Percentiles rank a stretch among this genome's conserved stretches.
Evolutionary conservation across 2,329 filamentous ascomycete genomes (phyloP).

Genomic region (Tothia fuscella): DNA sequence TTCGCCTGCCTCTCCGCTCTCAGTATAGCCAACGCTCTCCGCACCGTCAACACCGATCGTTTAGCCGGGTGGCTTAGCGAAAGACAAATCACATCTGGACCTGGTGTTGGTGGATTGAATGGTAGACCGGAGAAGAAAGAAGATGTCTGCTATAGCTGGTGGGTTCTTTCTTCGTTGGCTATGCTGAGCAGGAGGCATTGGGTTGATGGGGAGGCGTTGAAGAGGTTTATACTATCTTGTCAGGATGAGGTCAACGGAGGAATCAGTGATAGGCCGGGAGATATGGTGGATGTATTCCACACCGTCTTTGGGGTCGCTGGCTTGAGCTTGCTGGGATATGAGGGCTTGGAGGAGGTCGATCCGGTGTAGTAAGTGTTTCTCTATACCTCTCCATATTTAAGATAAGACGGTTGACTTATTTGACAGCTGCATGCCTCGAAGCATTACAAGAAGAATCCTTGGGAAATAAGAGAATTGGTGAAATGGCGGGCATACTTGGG

Average conservation of each 20-base stretch:
- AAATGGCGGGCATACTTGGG: too few relatives aligned
- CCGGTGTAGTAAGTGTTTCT: conserved; percentile 68
- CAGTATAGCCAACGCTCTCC: conserved; percentile 68
- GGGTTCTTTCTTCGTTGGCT: conserved; percentile 83
- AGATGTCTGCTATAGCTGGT: conserved; percentile 99
- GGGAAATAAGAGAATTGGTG: background rate
- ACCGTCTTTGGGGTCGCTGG: conserved; percentile 83
- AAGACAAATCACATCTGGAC: conserved; percentile 54
- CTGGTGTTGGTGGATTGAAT: conserved; percentile 67
- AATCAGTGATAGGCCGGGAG: conserved; percentile 77
- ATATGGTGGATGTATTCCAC: conserved; percentile 97
- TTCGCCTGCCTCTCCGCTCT: conserved; percentile 88
- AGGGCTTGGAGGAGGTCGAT: conserved; percentile 65
- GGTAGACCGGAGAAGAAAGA: conserved; percentile 90
- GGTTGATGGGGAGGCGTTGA: conserved; percentile 76
- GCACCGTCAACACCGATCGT: conserved; percentile 54
- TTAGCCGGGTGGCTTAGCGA: conserved; percentile 87
- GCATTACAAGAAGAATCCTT: conserved; percentile 6
- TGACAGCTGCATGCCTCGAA: conserved; percentile 26
- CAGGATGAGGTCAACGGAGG: conserved; percentile 70
- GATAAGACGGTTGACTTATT: background rate
- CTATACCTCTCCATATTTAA: background rate
- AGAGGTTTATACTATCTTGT: conserved; percentile 71
- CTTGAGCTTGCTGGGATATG: conserved; percentile 65
- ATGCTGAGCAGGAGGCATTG: conserved; percentile 84